phyloP scores from a whole-genome alignment of 345 rosid species.

The Lepidium sativum region DNA sequence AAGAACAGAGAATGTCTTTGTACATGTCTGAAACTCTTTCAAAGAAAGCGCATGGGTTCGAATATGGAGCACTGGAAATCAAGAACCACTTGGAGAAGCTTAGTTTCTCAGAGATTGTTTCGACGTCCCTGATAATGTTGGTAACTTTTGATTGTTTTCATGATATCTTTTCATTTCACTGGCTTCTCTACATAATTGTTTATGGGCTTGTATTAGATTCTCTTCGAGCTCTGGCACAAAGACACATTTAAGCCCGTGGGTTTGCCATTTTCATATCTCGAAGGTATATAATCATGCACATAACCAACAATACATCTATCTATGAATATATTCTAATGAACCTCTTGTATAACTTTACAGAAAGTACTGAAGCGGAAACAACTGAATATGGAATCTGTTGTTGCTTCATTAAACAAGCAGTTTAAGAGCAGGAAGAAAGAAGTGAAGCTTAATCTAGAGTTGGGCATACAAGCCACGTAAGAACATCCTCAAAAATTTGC shows the following conservation, averaged over 20 bases:
- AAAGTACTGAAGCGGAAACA: slow-evolving; percentile 48
- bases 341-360: slow-evolving; percentile 33
- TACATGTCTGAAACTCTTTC: slow-evolving; percentile 68
- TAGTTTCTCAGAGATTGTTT: slow-evolving; percentile 62
- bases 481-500: slow-evolving; percentile 19
- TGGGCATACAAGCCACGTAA: slow-evolving; percentile 55
- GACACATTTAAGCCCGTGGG: slow-evolving; percentile 55
- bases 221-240: slow-evolving; percentile 33
- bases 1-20: slow-evolving; percentile 52
- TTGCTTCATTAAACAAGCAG: slow-evolving; percentile 40
- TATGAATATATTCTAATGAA: background rate
- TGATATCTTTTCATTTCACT: background rate
- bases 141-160: slow-evolving; percentile 18
- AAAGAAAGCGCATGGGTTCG: slow-evolving; percentile 74
- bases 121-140: slow-evolving; percentile 64
- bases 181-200: slow-evolving; percentile 14
- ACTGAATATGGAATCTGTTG: slow-evolving; percentile 37
- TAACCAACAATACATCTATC: background rate
- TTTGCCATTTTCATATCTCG: slow-evolving; percentile 70
- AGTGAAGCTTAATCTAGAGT: slow-evolving; percentile 27
- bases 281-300: slow-evolving; percentile 41
- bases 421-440: slow-evolving; percentile 28
- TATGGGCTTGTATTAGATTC: slow-evolving; percentile 32
- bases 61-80: slow-evolving; percentile 68
- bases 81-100: slow-evolving; percentile 72